A percentile compares a stretch with the other conserved stretches of the same genome.
Evolutionary conservation across 2,329 filamentous ascomycete genomes (phyloP).

Genomic region (Aspergillus ustus): DNA sequence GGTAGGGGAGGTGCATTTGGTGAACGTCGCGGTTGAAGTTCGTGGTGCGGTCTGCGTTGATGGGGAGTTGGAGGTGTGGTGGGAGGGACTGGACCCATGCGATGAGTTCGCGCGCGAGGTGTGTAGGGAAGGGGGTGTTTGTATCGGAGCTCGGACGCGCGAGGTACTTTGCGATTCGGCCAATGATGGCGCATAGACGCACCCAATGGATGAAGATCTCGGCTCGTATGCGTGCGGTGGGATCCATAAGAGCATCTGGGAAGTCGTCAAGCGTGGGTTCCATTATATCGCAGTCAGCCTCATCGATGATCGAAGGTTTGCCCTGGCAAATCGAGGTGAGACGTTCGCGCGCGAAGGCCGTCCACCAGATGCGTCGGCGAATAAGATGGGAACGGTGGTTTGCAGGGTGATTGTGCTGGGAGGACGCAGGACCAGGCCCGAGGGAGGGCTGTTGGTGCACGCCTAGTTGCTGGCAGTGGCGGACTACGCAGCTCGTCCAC

Average conservation of each 20-base stretch:
- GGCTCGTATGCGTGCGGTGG: constrained; percentile 22
- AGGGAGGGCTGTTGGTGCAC: constrained; percentile 46
- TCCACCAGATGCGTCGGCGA: constrained; percentile 50
- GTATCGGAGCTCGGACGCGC: constrained; percentile 28
- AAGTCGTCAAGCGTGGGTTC: constrained; percentile 48
- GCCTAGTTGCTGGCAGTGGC: constrained; percentile 52
- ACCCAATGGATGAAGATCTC: constrained; percentile 51
- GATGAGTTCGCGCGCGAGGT: constrained; percentile 40
- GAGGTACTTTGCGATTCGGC: constrained; percentile 45
- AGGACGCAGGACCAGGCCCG: constrained; percentile 22
- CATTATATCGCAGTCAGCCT: constrained; percentile 47
- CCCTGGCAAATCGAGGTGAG: constrained; percentile 51
- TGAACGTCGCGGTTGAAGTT: constrained; percentile 49
- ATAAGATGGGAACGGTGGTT: constrained; percentile 28
- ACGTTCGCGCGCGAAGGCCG: constrained; percentile 46
- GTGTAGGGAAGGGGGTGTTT: constrained; percentile 26
- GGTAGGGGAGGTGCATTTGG: constrained; percentile 49
- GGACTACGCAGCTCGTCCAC: constrained; percentile 52
- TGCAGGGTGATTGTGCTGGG: constrained; percentile 21
- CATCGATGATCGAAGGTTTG: constrained; percentile 50
- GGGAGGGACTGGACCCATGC: constrained; percentile 44
- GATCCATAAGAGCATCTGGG: constrained; percentile 34
- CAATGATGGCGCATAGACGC: constrained; percentile 47
- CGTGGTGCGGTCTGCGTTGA: constrained; percentile 28
- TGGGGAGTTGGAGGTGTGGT: constrained; percentile 39